Evolutionary conservation across 495 filamentous ascomycete species (phyloP).

Genomic region (Bombardia bombarda): DNA sequence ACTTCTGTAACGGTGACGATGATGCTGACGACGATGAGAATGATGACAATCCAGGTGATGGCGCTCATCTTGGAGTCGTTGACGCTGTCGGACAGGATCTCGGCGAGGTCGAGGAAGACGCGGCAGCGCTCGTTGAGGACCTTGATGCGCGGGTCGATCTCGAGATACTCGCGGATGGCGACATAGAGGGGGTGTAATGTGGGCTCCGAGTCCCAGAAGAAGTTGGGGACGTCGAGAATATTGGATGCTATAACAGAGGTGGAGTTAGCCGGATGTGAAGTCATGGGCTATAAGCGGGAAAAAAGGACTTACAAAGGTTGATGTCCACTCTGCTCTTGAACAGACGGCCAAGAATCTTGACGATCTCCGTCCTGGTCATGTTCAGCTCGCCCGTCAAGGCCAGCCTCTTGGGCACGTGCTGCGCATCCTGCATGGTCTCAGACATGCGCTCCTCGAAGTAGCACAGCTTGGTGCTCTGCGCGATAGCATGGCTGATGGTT

Average conservation of each 20-base stretch:
- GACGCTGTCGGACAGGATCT: conserved; percentile 87
- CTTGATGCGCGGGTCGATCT: conserved; percentile 89
- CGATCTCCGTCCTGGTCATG: conserved; percentile 86
- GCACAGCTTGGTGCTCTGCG: conserved; percentile 92
- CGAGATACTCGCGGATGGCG: conserved; percentile 93
- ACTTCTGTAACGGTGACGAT: conserved; percentile 87
- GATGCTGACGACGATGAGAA: conserved; percentile 86
- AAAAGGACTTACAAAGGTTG: conserved; percentile 71
- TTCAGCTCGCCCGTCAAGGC: conserved; percentile 85
- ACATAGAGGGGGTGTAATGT: conserved; percentile 90
- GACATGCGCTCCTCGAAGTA: conserved; percentile 98
- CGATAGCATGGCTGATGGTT: conserved; percentile 92
- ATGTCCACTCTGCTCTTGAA: conserved; percentile 96
- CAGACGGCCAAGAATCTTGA: conserved; percentile 78
- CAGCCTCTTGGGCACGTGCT: conserved; percentile 80
- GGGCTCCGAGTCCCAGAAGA: conserved; percentile 98
- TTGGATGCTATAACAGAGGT: conserved; percentile 61
- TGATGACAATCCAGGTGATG: conserved; percentile 97
- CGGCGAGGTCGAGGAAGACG: conserved; percentile 93
- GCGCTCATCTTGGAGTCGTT: conserved; percentile 87
- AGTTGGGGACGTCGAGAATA: conserved; percentile 93
- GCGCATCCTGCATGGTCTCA: conserved; percentile 84
- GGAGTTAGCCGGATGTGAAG: conserved; percentile 1
- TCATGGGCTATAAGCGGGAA: neutral
- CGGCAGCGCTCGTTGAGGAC: conserved; percentile 94